Percentiles rank a stretch among this genome's conserved stretches.
Conservation (phyloP, 1,284 basidiomycete species). For the Trametes hirsuta region DNA sequence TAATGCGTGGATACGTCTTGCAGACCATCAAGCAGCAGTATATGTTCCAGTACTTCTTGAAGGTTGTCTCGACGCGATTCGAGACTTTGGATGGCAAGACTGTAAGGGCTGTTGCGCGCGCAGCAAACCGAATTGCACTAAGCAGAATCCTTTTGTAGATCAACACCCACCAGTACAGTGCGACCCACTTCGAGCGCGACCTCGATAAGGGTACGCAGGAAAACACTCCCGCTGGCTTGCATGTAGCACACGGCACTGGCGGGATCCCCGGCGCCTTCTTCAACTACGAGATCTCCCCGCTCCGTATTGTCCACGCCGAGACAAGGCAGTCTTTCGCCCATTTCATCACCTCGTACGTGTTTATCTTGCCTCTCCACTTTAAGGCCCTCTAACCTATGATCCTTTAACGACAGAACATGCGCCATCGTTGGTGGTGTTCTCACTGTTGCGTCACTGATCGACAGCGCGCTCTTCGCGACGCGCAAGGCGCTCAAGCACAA, state of each 20-base stretch:
- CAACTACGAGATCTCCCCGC: constrained; percentile 98
- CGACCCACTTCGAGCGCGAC: constrained; percentile 96
- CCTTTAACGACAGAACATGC: constrained; percentile 70
- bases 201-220: constrained; percentile 62
- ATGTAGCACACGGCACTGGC: constrained; percentile 78
- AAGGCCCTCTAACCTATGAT: background rate
- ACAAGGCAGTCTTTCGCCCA: constrained; percentile 94
- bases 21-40: constrained; percentile 75
- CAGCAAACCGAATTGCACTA: background rate
- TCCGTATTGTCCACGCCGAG: constrained; percentile 91
- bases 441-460: constrained; percentile 92
- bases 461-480: constrained; percentile 85
- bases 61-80: constrained; percentile 94
- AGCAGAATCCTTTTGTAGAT: constrained; percentile 46
- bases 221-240: constrained; percentile 71
- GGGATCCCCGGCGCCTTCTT: constrained; percentile 91
- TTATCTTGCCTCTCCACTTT: background rate
- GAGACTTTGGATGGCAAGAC: constrained; percentile 76
- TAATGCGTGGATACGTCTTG: constrained; percentile 5
- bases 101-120: constrained; percentile 42
- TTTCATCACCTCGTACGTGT: constrained; percentile 90
- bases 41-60: constrained; percentile 98
- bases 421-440: constrained; percentile 97
- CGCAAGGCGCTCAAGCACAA: constrained; percentile 68
- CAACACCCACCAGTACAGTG: constrained; percentile 90